Evolutionary conservation across 495 filamentous ascomycete species (phyloP), one percentile per base, ranked within the genome.

Genomic region (Annulohypoxylon bovei): DNA sequence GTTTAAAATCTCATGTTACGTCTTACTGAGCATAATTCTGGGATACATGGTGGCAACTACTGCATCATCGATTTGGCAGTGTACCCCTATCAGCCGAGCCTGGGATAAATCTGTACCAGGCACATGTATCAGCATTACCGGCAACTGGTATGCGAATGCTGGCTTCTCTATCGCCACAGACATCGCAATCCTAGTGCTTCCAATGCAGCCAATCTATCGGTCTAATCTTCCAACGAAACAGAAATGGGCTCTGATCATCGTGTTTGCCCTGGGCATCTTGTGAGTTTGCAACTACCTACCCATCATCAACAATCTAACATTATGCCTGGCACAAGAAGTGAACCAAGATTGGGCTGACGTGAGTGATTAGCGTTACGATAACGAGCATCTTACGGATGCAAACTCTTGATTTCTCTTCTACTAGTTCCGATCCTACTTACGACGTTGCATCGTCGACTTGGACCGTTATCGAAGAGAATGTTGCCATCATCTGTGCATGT

Each of bases 211-310:
- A 0, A 79, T 90, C 32, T 82, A 77, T 39, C 67, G 80, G 12
- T 75, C 87, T 5, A 81, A 84, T 40, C 75, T 89, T 3, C 86
- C 82, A 6, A 70, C 68, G 14, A 77, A 74, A 54, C 86, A 88
- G 62, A 90, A 86, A 67, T 23, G 81, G 54, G 82, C 79, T 1
- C 68, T 90, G 20, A 77, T 87, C 53, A 70, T 81, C 12, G 81
- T 89, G 23, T 89, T 90, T 68, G 79, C 81, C 0, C 77, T 89
- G 5, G 88, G 88, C 54, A 82, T 80, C 68, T 81, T 88, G 74
- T 76, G 18, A 70, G 74, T 52, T n/a, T n/a, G n/a, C n/a, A n/a
- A n/a, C 7, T 23, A 8, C 27, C 14, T 8, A 0, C 1, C 23
- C 5, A n/a, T 49, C 1, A 11, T 20, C 28, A 23, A 28, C 7